Evolutionary conservation across 805 yeast genomes (phyloP).

Genomic region (Saccharomycopsis sp.): DNA sequence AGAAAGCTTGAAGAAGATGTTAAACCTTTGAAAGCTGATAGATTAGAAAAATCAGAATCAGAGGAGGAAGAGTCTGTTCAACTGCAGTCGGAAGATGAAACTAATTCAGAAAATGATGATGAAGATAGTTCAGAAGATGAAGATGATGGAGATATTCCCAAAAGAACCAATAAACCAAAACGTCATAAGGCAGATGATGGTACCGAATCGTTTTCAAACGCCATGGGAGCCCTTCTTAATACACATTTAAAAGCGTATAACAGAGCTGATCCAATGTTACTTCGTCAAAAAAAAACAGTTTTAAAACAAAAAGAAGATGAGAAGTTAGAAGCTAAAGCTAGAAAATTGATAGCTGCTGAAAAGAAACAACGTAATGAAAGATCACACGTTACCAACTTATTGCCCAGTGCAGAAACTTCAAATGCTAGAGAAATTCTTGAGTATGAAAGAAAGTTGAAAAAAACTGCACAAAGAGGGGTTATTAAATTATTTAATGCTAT

Average conservation of each 20-base stretch:
- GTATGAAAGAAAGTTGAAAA: constrained; percentile 57
- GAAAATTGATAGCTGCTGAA: constrained; percentile 56
- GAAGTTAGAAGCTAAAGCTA: constrained; percentile 77
- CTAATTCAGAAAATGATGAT: constrained; percentile 20
- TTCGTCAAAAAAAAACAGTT: constrained; percentile 62
- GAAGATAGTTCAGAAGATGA: constrained; percentile 21
- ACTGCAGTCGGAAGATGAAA: constrained; percentile 19
- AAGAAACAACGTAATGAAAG: constrained; percentile 57
- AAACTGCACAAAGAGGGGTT: constrained; percentile 82
- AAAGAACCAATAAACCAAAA: constrained; percentile 41
- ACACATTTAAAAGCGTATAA: constrained; percentile 84
- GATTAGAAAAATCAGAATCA: neutral
- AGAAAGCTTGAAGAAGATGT: constrained; percentile 5
- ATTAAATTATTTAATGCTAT: constrained; percentile 78
- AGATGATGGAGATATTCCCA: constrained; percentile 32
- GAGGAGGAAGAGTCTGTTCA: constrained; percentile 16
- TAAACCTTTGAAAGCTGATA: no score
- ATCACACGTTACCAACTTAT: constrained; percentile 53
- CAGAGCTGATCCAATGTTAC: constrained; percentile 82
- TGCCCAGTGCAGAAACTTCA: constrained; percentile 39
- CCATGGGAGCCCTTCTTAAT: constrained; percentile 73
- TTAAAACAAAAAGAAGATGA: constrained; percentile 67
- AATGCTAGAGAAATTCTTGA: constrained; percentile 47
- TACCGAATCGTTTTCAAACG: constrained; percentile 67
- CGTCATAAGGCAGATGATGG: constrained; percentile 55